A percentile compares a stretch with the other conserved stretches of the same genome.
Evolutionary conservation across 768 basidiomycete species (phyloP).

Genomic region (Hericium alpestre): DNA sequence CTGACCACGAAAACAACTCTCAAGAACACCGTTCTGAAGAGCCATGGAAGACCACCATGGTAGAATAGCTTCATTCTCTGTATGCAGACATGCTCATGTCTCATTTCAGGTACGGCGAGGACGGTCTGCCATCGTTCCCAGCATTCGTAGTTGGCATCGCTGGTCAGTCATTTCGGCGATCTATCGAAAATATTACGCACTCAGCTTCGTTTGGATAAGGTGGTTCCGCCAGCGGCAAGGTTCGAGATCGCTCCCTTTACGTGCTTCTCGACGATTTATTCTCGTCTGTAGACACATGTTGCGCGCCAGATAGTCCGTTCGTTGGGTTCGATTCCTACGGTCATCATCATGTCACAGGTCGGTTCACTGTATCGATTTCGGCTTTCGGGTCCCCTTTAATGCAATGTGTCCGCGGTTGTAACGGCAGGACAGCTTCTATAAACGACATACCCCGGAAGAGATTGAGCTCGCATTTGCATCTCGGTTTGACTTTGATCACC

Average conservation of each 20-base stretch:
- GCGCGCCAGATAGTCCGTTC: slow-evolving; percentile 72
- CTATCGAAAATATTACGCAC: background rate
- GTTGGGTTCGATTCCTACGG: slow-evolving; percentile 75
- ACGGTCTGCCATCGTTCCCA: slow-evolving; percentile 56
- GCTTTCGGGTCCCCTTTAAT: background rate
- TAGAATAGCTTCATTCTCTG: slow-evolving; percentile 19
- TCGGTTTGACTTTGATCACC: slow-evolving; percentile 81
- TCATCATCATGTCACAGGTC: slow-evolving; percentile 87
- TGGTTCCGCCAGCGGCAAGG: slow-evolving; percentile 84
- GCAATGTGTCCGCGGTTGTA: background rate
- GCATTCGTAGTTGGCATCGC: slow-evolving; percentile 82
- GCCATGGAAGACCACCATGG: slow-evolving; percentile 84
- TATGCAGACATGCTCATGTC: slow-evolving; percentile 5
- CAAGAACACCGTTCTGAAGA: slow-evolving; percentile 71
- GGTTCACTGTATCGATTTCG: background rate
- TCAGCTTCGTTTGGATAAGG: slow-evolving; percentile 29
- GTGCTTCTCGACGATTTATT: slow-evolving; percentile 1
- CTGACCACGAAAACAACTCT: slow-evolving; percentile 20
- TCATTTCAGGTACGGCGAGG: slow-evolving; percentile 58
- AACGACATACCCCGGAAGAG: slow-evolving; percentile 67
- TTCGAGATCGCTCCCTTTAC: slow-evolving; percentile 16
- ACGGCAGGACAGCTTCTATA: slow-evolving; percentile 87
- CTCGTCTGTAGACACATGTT: slow-evolving; percentile 58
- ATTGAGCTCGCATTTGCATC: slow-evolving; percentile 74
- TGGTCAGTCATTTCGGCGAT: slow-evolving; percentile 33